A percentile compares a stretch with the other conserved stretches of the same genome.
Conservation (phyloP, 306 rosid genomes). For the Clitoria ternatea region DNA sequence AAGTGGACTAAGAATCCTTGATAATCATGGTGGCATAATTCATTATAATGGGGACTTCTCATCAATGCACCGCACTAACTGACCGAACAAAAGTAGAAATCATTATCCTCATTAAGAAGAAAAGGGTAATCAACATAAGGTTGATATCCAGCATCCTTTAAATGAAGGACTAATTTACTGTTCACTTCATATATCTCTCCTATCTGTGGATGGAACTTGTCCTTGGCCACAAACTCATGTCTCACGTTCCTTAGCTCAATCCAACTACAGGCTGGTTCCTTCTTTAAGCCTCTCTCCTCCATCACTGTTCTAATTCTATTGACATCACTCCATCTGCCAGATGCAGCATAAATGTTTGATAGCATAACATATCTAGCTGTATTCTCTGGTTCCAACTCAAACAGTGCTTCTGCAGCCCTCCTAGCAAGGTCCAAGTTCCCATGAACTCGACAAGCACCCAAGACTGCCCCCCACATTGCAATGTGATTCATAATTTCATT, state of each 20-base stretch:
- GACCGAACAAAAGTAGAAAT: slow-evolving; percentile 13
- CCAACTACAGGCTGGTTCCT: slow-evolving; percentile 58
- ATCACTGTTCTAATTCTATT: slow-evolving; percentile 43
- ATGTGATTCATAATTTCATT: slow-evolving; percentile 32
- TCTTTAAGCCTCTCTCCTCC: slow-evolving; percentile 45
- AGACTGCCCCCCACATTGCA: slow-evolving; percentile 60
- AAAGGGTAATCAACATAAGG: slow-evolving; percentile 29
- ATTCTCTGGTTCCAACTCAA: slow-evolving; percentile 53
- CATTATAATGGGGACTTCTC: background rate
- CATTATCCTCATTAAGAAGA: slow-evolving; percentile 34
- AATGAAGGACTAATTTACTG: slow-evolving; percentile 37
- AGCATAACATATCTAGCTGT: slow-evolving; percentile 63
- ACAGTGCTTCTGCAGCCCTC: slow-evolving; percentile 53
- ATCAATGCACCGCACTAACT: background rate
- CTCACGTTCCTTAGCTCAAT: slow-evolving; percentile 52
- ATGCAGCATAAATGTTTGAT: slow-evolving; percentile 59
- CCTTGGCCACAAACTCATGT: slow-evolving; percentile 52
- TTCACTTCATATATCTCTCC: slow-evolving; percentile 39
- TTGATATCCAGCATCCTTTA: slow-evolving; percentile 47
- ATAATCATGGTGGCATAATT: background rate
- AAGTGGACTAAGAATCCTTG: background rate
- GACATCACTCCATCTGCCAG: slow-evolving; percentile 50
- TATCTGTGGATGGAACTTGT: slow-evolving; percentile 42
- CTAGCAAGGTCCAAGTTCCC: slow-evolving; percentile 47
- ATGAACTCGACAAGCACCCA: slow-evolving; percentile 57